These are phyloP conservation scores for Hypoxylon sp. DNA, from an alignment of 2,329 filamentous ascomycete genomes.

Conservation along the genomic window DNA sequence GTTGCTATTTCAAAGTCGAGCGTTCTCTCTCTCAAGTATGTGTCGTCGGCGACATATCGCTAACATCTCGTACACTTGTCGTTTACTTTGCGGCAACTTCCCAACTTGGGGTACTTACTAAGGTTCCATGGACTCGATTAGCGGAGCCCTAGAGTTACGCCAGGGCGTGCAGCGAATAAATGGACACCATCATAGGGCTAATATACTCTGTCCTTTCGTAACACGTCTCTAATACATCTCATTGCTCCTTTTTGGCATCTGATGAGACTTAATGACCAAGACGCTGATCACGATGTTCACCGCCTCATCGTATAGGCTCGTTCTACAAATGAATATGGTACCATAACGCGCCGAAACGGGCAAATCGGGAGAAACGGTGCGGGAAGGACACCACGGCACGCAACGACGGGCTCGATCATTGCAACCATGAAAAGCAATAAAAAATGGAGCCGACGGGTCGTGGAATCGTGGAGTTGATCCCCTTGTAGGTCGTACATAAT, in stretches of 20 bases:
- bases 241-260: constrained; percentile 6
- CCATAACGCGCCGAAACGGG: constrained; percentile 32
- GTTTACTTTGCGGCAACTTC: constrained; percentile 38
- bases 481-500: constrained; percentile 32
- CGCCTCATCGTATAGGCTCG: constrained; percentile 28
- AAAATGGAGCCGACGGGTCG: constrained; percentile 40
- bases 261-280: constrained; percentile 4
- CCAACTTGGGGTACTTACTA: constrained; percentile 8
- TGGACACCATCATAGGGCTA: neutral
- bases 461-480: constrained; percentile 41
- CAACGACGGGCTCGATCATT: constrained; percentile 43
- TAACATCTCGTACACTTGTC: constrained; percentile 40
- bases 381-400: constrained; percentile 42
- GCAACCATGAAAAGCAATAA: constrained; percentile 39
- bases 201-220: constrained; percentile 2
- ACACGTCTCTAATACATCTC: neutral
- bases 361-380: constrained; percentile 36
- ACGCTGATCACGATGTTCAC: constrained; percentile 20
- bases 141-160: constrained; percentile 24
- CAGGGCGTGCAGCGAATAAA: constrained; percentile 15
- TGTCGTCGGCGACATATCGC: constrained; percentile 28
- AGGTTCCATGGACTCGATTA: constrained; percentile 12
- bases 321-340: constrained; percentile 19
- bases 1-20: constrained; percentile 1
- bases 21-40: constrained; percentile 20